phyloP scores from a whole-genome alignment of 495 filamentous ascomycete genomes.

The Aspergillus asperescens region DNA sequence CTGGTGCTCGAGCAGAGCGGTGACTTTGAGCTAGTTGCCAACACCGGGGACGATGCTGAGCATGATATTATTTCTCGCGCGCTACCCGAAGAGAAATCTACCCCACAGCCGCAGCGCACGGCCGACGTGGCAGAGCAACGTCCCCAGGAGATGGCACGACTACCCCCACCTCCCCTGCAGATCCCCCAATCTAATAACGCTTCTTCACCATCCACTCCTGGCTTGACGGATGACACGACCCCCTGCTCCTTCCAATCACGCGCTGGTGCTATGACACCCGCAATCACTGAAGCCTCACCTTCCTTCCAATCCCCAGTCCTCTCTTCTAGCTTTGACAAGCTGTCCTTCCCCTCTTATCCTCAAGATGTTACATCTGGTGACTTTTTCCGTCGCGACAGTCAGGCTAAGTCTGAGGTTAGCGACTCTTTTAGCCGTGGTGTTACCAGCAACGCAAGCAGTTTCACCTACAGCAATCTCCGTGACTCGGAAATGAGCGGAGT shows the following conservation, averaged over 20 bases:
- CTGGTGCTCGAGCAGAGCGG: constrained; percentile 84
- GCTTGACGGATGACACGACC: constrained; percentile 38
- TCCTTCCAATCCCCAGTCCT: constrained; percentile 30
- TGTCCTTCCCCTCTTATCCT: constrained; percentile 28
- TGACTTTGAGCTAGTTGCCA: constrained; percentile 79
- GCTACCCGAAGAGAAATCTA: constrained; percentile 19
- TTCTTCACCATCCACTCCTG: constrained; percentile 35
- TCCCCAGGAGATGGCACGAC: constrained; percentile 29
- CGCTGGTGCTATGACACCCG: constrained; percentile 15
- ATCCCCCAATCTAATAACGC: constrained; percentile 30
- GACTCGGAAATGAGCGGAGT: constrained; percentile 78
- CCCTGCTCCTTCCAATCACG: constrained; percentile 40
- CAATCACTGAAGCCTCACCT: constrained; percentile 15
- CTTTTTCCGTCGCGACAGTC: constrained; percentile 24
- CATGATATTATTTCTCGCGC: constrained; percentile 8
- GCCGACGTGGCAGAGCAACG: constrained; percentile 7
- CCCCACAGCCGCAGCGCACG: constrained; percentile 18
- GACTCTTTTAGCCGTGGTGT: constrained; percentile 39
- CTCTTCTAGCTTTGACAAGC: constrained; percentile 36
- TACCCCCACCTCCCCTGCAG: constrained; percentile 39
- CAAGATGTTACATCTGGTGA: constrained; percentile 11
- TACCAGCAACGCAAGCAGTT: constrained; percentile 58
- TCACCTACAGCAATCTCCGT: constrained; percentile 67
- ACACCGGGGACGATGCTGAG: constrained; percentile 41
- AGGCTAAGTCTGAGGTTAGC: constrained; percentile 33